These are phyloP conservation scores for Carnegiea gigantea DNA, from an alignment of 179 eudicot species.

Conservation along the genomic window DNA sequence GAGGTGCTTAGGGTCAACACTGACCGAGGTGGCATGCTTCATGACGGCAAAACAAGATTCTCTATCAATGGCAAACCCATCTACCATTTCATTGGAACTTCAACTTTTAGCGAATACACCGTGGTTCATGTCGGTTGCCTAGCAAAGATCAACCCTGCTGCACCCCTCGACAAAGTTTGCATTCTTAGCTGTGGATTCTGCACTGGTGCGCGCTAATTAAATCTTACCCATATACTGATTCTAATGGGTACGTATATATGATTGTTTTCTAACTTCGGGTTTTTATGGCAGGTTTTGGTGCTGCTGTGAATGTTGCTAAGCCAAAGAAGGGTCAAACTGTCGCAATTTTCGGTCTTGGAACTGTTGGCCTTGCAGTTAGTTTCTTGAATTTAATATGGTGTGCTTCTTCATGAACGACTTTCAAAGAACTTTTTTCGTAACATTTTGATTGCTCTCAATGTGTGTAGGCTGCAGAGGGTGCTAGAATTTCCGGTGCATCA, in stretches of 20 bases:
- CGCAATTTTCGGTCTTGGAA: conserved; percentile 50
- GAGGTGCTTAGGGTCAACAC: conserved; percentile 50
- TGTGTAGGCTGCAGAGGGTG: conserved; percentile 57
- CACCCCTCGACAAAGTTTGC: conserved; percentile 50
- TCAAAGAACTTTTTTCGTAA: not conserved
- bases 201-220: conserved; percentile 37
- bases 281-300: conserved; percentile 42
- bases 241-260: not conserved
- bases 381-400: not conserved
- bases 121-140: conserved; percentile 43
- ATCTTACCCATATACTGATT: not conserved
- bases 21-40: conserved; percentile 42
- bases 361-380: conserved; percentile 53
- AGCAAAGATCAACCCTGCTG: conserved; percentile 48
- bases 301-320: conserved; percentile 51
- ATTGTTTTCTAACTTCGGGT: not conserved
- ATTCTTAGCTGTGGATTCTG: conserved; percentile 47
- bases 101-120: conserved; percentile 50
- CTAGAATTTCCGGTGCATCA: conserved; percentile 51
- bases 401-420: not conserved
- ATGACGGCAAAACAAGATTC: conserved; percentile 39
- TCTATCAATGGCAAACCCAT: conserved; percentile 38
- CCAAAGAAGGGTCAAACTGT: conserved; percentile 50
- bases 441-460: not conserved
- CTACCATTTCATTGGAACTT: conserved; percentile 45